These are phyloP conservation scores for Starmerella potacharoeniae DNA, from an alignment of 805 yeast species.

Conservation along the genomic window DNA sequence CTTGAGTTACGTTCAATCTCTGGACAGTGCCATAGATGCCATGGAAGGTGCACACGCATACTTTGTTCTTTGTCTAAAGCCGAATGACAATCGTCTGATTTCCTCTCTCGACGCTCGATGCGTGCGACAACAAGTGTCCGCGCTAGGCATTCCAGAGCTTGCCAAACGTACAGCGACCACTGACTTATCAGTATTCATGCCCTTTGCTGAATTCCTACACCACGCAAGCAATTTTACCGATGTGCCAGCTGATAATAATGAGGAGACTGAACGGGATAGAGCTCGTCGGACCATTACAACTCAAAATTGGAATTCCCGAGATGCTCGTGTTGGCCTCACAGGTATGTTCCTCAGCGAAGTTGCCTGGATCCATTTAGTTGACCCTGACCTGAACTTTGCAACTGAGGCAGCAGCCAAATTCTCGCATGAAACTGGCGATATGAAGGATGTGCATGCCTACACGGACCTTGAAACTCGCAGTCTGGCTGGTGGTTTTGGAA, in stretches of 20 bases:
- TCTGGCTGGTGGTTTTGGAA: slow-evolving; percentile 29
- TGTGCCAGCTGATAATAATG: background rate
- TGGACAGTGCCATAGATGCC: slow-evolving; percentile 30
- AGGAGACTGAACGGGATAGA: slow-evolving; percentile 27
- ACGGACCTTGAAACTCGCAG: slow-evolving; percentile 28
- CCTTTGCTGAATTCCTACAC: slow-evolving; percentile 30
- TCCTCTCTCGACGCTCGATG: slow-evolving; percentile 34
- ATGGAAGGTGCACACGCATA: slow-evolving; percentile 33
- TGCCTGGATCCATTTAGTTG: slow-evolving; percentile 33
- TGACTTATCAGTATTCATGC: slow-evolving; percentile 32
- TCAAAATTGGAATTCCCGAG: slow-evolving; percentile 31
- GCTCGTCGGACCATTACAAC: slow-evolving; percentile 25
- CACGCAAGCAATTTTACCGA: slow-evolving; percentile 18
- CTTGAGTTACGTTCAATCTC: slow-evolving; percentile 20
- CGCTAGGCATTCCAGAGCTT: slow-evolving; percentile 33
- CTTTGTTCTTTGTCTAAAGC: slow-evolving; percentile 34
- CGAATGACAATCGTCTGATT: slow-evolving; percentile 32
- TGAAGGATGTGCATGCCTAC: slow-evolving; percentile 19
- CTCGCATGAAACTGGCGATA: slow-evolving; percentile 14
- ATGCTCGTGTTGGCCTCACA: slow-evolving; percentile 31
- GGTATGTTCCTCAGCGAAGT: slow-evolving; percentile 33
- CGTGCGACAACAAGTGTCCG: slow-evolving; percentile 34
- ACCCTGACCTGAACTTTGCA: slow-evolving; percentile 30
- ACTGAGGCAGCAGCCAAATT: slow-evolving; percentile 27
- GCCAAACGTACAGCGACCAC: slow-evolving; percentile 31